phyloP scores from a whole-genome alignment of 352 stramenopile species.

The Phytophthora sansomeana region DNA sequence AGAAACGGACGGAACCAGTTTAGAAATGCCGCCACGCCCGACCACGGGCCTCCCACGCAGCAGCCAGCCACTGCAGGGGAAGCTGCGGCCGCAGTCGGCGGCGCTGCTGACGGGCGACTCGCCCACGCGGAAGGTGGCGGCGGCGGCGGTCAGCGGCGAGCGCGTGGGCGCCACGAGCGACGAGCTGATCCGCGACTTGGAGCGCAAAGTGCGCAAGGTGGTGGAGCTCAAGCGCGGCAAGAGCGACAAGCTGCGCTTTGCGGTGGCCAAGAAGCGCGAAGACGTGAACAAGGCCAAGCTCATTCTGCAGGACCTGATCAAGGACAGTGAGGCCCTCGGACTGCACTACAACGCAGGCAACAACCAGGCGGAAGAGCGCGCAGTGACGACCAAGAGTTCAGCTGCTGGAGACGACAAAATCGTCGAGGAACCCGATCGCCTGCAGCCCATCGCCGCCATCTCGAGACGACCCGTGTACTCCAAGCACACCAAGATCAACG shows the following conservation, averaged over 20 bases:
- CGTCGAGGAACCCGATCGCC: constrained; percentile 55
- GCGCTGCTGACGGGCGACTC: constrained; percentile 35
- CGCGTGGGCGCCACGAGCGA: constrained; percentile 66
- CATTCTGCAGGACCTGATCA: constrained; percentile 77
- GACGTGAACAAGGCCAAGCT: constrained; percentile 72
- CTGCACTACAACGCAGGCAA: constrained; percentile 53
- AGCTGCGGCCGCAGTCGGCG: constrained; percentile 50
- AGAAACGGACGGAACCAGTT: constrained; percentile 7
- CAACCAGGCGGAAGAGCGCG: constrained; percentile 40
- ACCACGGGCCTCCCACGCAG: constrained; percentile 22
- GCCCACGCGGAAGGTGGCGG: not conserved
- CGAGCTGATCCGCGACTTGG: constrained; percentile 80
- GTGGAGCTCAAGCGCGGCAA: constrained; percentile 81
- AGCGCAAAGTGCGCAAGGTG: constrained; percentile 80
- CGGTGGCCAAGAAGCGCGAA: constrained; percentile 69
- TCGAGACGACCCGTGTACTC: constrained; percentile 83
- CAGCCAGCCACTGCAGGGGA: constrained; percentile 37
- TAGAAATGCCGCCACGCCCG: constrained; percentile 27
- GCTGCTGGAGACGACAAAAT: constrained; percentile 23
- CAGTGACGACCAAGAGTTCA: not conserved
- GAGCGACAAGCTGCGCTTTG: constrained; percentile 79
- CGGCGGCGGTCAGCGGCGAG: constrained; percentile 42
- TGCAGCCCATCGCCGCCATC: constrained; percentile 80
- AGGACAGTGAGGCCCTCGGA: constrained; percentile 75
- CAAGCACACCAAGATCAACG: constrained; percentile 86